These are phyloP conservation scores for Fusarium algeriense DNA, from an alignment of 2,329 filamentous ascomycete genomes.

Conservation along the genomic window DNA sequence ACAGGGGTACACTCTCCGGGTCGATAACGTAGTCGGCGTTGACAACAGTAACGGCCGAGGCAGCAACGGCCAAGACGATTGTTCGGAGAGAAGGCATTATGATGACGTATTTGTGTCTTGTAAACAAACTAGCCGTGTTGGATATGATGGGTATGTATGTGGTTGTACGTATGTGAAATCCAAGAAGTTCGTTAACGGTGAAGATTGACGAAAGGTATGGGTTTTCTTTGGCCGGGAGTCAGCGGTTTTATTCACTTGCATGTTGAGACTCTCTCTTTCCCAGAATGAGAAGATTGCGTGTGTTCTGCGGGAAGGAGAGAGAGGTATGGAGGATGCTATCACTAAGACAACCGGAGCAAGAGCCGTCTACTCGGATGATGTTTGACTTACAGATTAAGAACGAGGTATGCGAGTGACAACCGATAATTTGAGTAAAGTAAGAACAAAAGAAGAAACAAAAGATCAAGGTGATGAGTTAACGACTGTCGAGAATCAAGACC, in stretches of 20 bases:
- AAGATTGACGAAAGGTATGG: slow-evolving; percentile 20
- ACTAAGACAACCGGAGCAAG: slow-evolving; percentile 28
- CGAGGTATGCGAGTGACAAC: background rate
- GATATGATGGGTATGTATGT: slow-evolving; percentile 17
- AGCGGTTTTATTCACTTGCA: slow-evolving; percentile 24
- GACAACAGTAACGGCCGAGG: slow-evolving; percentile 62
- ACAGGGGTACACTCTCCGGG: slow-evolving; percentile 68
- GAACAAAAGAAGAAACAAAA: slow-evolving; percentile 13
- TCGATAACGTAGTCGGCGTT: slow-evolving; percentile 72
- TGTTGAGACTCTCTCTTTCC: slow-evolving; percentile 10
- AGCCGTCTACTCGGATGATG: slow-evolving; percentile 3
- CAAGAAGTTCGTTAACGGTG: slow-evolving; percentile 21
- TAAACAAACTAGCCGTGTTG: slow-evolving; percentile 9
- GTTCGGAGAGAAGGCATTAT: slow-evolving; percentile 69
- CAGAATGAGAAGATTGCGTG: slow-evolving; percentile 1
- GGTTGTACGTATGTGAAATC: slow-evolving; percentile 12
- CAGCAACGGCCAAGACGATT: slow-evolving; percentile 66
- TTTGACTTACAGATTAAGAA: slow-evolving; percentile 31
- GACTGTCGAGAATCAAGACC: slow-evolving; percentile 27
- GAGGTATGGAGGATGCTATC: slow-evolving; percentile 32
- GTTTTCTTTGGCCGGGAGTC: slow-evolving; percentile 19
- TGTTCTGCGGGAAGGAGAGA: slow-evolving; percentile 11
- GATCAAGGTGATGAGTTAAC: slow-evolving; percentile 8
- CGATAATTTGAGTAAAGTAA: background rate
- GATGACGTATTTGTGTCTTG: slow-evolving; percentile 17